Base-by-base conservation (phyloP, 768 basidiomycete species). In the Russula sp. region DNA sequence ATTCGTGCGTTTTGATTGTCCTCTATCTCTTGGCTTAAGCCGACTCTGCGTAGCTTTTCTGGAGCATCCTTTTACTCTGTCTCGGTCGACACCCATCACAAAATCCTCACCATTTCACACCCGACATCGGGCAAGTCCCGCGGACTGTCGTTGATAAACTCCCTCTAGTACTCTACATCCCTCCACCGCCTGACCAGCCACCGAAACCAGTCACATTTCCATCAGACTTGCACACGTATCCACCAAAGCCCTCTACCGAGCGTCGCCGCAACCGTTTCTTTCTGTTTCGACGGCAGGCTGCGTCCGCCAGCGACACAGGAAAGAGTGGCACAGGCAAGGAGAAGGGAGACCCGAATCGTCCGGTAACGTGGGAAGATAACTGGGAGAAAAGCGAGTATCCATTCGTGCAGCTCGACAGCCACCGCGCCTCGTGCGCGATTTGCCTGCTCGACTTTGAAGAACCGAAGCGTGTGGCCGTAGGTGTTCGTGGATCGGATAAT, bases 371-470 rank as follows among this genome's bases (percentile, higher is more conserved):
- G 88, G 87, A 91, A 66, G 86, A 86, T 57, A 78, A 83, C 54
- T 93, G 88, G 87, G 90, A 90, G 67, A 77, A 80, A 46, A 80
- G 82, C 42, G 84, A 85, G 54, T 87, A 87, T 71, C 90, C 91
- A 1, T 92, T 93, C 71, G 88, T 93, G 39, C 75, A 86, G 46
- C 77, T 93, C 41, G 88, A 91, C 66, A 86, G 83, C 25, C 90
- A 93, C 69, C 85, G 90, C 56, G 91, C 91, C 5, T 82, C 86
- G 16, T 93, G 90, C 71, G 88, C 88, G 29, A 89, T 92, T 57
- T 93, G 91, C 71, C 74, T 93, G 66, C 79, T 87, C 80, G 90
- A 93, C 71, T 93, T 91, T 65, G 87, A 88, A 66, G 87, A 87
- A 71, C 90, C 90, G 16, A 78, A 68, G 67, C 71, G 75, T 57